Percentiles rank a stretch among this genome's conserved stretches.
Conservation (phyloP, 192 early-diverging fungal genomes). For the Coemansia sp. region DNA sequence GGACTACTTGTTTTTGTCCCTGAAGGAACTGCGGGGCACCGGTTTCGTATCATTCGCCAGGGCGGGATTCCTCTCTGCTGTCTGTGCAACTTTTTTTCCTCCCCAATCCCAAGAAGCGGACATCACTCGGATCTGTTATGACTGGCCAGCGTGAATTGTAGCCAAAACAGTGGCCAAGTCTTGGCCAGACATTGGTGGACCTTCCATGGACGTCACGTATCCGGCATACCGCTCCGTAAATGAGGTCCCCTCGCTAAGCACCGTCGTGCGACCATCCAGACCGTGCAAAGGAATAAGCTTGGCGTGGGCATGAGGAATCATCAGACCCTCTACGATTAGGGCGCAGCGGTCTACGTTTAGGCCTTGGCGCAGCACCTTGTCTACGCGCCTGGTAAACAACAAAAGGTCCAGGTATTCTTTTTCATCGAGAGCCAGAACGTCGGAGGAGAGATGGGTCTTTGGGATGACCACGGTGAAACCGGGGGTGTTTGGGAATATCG, state of each 20-base stretch:
- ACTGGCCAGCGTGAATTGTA: constrained; percentile 9
- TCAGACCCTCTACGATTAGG: constrained; percentile 28
- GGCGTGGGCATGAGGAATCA: constrained; percentile 31
- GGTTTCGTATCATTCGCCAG: neutral
- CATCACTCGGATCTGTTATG: neutral
- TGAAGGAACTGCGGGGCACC: neutral
- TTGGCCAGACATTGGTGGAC: constrained; percentile 16
- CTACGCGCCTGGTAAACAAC: constrained; percentile 34
- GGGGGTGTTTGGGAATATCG: constrained; percentile 33
- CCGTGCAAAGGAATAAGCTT: constrained; percentile 37
- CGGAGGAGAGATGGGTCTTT: constrained; percentile 19
- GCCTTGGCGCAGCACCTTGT: constrained; percentile 22
- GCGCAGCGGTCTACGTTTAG: constrained; percentile 37
- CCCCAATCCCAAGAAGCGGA: neutral
- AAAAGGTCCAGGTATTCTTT: constrained; percentile 17
- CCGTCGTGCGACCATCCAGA: constrained; percentile 5
- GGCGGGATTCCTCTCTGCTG: neutral
- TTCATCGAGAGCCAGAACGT: constrained; percentile 32
- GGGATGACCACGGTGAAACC: constrained; percentile 37
- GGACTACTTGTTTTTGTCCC: neutral
- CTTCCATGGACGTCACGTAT: constrained; percentile 27
- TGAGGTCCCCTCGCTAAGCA: constrained; percentile 21
- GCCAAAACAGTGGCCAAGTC: constrained; percentile 12
- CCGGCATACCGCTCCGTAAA: constrained; percentile 22
- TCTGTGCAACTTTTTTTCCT: neutral